Evolutionary conservation across 805 yeast genomes (phyloP), one percentile per base, ranked within the genome.

Genomic region (Saturnispora dispora): DNA sequence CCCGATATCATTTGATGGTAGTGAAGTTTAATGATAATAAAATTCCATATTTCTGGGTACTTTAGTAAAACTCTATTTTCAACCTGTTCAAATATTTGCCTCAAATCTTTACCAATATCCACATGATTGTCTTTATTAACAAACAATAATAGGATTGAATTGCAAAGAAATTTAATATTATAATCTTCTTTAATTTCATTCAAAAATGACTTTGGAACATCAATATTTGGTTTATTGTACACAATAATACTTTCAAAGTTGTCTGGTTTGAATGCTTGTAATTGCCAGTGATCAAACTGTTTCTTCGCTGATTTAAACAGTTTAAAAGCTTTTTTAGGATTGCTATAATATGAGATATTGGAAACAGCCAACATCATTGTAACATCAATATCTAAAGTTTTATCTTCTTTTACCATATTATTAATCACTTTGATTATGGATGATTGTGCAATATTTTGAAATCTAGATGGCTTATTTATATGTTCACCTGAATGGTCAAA

Each of bases 1-100:
- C 51, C 50, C 0, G 46, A 25, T n/a, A 59, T 51, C 20, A 53
- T 48, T 22, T 46, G 52, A 45, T 60, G 60, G 35, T 57, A 52
- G 44, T 55, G 56, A 22, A 66, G 44, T 44, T 65, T 66, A n/a
- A 54, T 54, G 3, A 60, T 36, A 2, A 63, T 59, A 44, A 65
- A 60, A 8, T 57, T 43, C 70, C 70, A 66, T 27, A 65, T 45
- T 48, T 66, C 70, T 2, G 68, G 68, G 48, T 63, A 65, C 13
- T 48, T 43, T 2, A 32, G 43, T 27, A 62, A 45, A 1, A 63
- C 48, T 1, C 50, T 48, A 3, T 52, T 43, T 36, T 64, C 64
- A 15, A 62, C 32, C 3, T 53, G 53, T 2, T 40, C 37, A 23
- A 64, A 47, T 3, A 58, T 55, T 9, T 55, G 51, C 10, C 45